phyloP scores from a whole-genome alignment of 352 stramenopile genomes.

The Globisporangium acanthophoron region DNA sequence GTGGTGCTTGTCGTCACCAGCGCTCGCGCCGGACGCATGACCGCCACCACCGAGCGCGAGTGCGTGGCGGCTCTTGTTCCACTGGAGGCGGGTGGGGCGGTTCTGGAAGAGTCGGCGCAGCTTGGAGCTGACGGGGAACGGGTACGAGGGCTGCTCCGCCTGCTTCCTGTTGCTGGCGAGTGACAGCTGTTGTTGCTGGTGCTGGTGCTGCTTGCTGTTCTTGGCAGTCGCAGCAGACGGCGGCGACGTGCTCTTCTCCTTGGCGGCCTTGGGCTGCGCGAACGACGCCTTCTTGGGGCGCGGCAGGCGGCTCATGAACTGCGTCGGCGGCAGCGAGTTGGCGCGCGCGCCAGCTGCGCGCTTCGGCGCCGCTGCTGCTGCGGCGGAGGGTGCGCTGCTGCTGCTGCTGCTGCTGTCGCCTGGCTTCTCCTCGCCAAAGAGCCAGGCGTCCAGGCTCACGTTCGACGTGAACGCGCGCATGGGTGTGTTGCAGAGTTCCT shows the following conservation, averaged over 20 bases:
- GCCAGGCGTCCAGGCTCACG: constrained; percentile 74
- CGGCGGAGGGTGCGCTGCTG: not conserved
- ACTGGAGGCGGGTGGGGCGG: constrained; percentile 53
- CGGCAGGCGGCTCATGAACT: constrained; percentile 15
- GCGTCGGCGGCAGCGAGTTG: constrained; percentile 28
- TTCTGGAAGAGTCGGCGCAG: constrained; percentile 63
- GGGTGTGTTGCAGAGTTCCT: not conserved
- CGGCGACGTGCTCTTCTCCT: not conserved
- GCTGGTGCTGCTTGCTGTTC: not conserved
- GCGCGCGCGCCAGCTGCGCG: constrained; percentile 8
- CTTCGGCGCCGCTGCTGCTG: constrained; percentile 4
- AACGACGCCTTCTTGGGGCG: constrained; percentile 28
- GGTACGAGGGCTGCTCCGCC: constrained; percentile 21
- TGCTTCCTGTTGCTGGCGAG: not conserved
- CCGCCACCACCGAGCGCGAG: not conserved
- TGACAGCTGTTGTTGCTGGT: too few species aligned
- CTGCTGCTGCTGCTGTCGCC: constrained; percentile 8
- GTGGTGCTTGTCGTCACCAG: constrained; percentile 5
- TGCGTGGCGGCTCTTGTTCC: constrained; percentile 23
- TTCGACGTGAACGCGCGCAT: constrained; percentile 29
- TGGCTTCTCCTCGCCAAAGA: constrained; percentile 69
- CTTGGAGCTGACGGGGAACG: constrained; percentile 72
- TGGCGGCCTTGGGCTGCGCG: constrained; percentile 1
- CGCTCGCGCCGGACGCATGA: not conserved
- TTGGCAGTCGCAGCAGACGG: not conserved